Evolutionary conservation across 768 basidiomycete genomes (phyloP).

Genomic region (Pisolithus albus): DNA sequence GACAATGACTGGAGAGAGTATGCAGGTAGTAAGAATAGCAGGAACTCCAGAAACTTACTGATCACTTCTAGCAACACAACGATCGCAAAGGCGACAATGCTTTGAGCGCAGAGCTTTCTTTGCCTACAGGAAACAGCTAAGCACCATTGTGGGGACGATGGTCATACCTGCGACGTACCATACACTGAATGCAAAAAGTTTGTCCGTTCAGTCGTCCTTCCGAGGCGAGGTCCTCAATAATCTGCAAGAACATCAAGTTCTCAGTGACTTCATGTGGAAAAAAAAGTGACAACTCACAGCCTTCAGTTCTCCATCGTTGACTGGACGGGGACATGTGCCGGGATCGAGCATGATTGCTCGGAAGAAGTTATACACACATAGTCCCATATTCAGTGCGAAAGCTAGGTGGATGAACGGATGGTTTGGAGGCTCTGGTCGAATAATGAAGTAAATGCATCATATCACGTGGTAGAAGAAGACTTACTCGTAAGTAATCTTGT

Average conservation of each 20-base stretch:
- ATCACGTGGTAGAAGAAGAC: conserved; percentile 13
- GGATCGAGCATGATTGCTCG: conserved; percentile 84
- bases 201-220: conserved; percentile 89
- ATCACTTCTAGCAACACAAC: conserved; percentile 85
- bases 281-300: conserved; percentile 44
- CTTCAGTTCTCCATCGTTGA: conserved; percentile 81
- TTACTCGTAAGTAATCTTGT: conserved; percentile 68
- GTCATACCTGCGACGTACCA: conserved; percentile 44
- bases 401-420: conserved; percentile 70
- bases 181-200: conserved; percentile 93
- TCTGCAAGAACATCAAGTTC: conserved; percentile 35
- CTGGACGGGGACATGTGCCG: conserved; percentile 76
- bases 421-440: conserved; percentile 59
- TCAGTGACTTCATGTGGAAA: background rate
- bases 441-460: background rate
- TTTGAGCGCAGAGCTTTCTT: conserved; percentile 90
- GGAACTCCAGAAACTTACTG: conserved; percentile 54
- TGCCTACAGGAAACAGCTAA: conserved; percentile 38
- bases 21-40: background rate
- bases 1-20: conserved; percentile 67
- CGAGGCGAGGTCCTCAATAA: conserved; percentile 86
- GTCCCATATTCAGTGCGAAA: conserved; percentile 61
- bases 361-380: conserved; percentile 89
- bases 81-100: conserved; percentile 89
- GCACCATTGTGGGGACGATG: background rate